These are phyloP conservation scores for Amanita exitialis DNA, from an alignment of 768 basidiomycete species.

Conservation along the genomic window DNA sequence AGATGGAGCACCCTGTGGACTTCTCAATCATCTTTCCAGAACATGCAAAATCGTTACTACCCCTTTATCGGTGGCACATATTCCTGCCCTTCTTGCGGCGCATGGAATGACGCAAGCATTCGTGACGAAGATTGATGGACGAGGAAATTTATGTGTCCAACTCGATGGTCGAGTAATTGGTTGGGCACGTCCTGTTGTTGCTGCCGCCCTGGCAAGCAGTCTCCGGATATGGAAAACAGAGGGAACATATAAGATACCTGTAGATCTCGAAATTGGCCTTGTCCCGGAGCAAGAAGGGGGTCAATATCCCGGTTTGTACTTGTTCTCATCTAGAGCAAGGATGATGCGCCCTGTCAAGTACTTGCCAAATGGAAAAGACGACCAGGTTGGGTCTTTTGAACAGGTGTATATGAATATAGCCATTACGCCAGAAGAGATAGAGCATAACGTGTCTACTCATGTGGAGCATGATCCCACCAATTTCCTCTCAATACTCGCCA, in stretches of 20 bases:
- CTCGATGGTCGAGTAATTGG: conserved; percentile 95
- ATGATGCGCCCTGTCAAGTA: conserved; percentile 99
- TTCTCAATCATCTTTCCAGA: conserved; percentile 92
- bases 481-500: conserved; percentile 93
- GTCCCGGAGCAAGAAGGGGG: conserved; percentile 87
- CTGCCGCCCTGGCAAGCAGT: conserved; percentile 71
- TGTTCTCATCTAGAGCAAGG: conserved; percentile 78
- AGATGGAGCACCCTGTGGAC: conserved; percentile 95
- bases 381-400: conserved; percentile 93
- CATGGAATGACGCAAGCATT: conserved; percentile 95
- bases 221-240: conserved; percentile 96
- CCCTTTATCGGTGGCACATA: conserved; percentile 63
- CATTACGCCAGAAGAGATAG: conserved; percentile 79
- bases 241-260: conserved; percentile 65
- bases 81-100: conserved; percentile 71
- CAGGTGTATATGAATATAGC: conserved; percentile 99
- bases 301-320: conserved; percentile 92
- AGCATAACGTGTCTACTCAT: conserved; percentile 69
- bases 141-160: conserved; percentile 78
- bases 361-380: conserved; percentile 73
- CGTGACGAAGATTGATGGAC: conserved; percentile 70
- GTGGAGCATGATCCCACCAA: conserved; percentile 93
- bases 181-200: conserved; percentile 73
- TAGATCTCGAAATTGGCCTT: conserved; percentile 91
- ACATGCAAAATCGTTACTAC: conserved; percentile 86